Percentiles rank a stretch among this genome's conserved stretches.
phyloP scores from a whole-genome alignment of 257 asterid genomes.

The Solanum megistacrolobum region DNA sequence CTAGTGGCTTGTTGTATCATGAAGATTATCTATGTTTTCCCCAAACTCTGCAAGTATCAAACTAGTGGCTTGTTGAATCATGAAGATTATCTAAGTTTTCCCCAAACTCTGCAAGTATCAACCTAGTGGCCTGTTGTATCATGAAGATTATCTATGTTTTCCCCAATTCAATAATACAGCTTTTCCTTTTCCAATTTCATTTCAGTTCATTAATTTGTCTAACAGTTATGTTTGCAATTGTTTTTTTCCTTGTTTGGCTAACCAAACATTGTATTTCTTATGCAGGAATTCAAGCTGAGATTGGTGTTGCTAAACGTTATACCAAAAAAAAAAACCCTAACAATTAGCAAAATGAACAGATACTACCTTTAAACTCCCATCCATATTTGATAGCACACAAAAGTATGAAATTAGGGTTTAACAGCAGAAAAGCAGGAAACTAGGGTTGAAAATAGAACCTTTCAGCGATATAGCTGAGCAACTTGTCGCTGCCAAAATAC shows the following conservation, averaged over 20 bases:
- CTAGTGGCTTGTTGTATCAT: not conserved
- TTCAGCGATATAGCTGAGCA: slow-evolving; percentile 11
- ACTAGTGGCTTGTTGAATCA: not conserved
- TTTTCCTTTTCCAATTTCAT: not conserved
- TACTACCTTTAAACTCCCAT: not conserved
- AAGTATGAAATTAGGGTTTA: not conserved
- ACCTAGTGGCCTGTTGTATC: not conserved
- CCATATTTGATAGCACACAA: not conserved
- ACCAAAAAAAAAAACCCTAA: not conserved
- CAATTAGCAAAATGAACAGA: not conserved
- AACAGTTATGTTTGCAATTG: not conserved
- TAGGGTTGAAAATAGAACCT: slow-evolving; percentile 5
- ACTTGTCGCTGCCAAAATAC: slow-evolving; percentile 2
- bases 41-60: not conserved
- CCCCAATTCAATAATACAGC: not conserved
- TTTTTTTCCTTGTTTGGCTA: not conserved
- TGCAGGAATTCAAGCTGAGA: not conserved
- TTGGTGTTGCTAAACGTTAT: not conserved
- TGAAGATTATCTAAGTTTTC: not conserved
- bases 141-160: not conserved
- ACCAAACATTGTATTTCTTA: not conserved
- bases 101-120: not conserved
- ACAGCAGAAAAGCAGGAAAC: not conserved
- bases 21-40: not conserved
- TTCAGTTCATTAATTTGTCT: not conserved